Conservation (phyloP, 352 stramenopile species). For the Pythium sp. region DNA sequence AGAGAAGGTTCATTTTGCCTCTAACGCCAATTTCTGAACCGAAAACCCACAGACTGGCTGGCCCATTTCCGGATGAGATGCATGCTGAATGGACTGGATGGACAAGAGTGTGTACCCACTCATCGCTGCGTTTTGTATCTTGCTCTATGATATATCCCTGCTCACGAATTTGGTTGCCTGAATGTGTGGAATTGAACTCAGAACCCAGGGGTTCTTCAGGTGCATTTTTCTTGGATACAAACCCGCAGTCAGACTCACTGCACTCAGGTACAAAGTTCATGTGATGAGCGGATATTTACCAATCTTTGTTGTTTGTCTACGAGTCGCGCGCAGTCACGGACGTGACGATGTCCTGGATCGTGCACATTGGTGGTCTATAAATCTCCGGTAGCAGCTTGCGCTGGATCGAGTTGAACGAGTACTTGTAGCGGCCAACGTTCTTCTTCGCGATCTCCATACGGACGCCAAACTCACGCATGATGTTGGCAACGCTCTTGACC, state of each 20-base stretch:
- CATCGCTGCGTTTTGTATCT: not conserved
- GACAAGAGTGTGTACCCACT: not conserved
- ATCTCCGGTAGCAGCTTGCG: conserved; percentile 93
- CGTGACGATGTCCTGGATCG: conserved; percentile 91
- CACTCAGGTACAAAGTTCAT: not conserved
- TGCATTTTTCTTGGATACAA: not conserved
- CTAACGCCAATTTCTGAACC: not conserved
- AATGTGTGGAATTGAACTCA: not conserved
- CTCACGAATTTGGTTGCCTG: not conserved
- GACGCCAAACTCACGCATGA: conserved; percentile 90
- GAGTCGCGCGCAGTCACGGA: conserved; percentile 88
- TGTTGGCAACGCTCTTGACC: conserved; percentile 81
- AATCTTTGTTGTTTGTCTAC: conserved; percentile 22
- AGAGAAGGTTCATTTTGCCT: not conserved
- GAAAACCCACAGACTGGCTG: not conserved
- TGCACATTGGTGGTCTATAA: conserved; percentile 86
- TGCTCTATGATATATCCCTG: not conserved
- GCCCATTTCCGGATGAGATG: not conserved
- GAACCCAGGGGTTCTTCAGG: not conserved
- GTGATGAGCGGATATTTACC: not conserved
- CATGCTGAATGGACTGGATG: not conserved
- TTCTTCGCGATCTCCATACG: conserved; percentile 96
- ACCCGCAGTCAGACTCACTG: not conserved
- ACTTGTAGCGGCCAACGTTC: conserved; percentile 95
- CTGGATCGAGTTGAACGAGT: conserved; percentile 97